Evolutionary conservation across 2,329 filamentous ascomycete species (phyloP).

Genomic region (Pyricularia sp.): DNA sequence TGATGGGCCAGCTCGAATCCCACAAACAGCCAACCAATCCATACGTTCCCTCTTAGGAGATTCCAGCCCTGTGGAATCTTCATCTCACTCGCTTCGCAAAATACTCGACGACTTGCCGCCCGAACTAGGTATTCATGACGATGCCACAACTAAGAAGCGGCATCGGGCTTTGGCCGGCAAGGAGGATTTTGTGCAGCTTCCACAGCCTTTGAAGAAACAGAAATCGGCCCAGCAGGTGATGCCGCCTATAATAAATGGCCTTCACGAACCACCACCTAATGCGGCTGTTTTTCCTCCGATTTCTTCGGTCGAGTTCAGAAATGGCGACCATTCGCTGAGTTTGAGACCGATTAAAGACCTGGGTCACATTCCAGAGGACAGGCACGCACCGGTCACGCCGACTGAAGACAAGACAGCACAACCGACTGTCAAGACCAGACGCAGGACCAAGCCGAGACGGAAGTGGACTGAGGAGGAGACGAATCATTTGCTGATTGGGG

Average conservation of each 20-base stretch:
- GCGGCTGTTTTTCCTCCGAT: slow-evolving; percentile 56
- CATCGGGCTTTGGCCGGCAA: slow-evolving; percentile 36
- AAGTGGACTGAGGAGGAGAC: slow-evolving; percentile 61
- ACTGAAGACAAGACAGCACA: slow-evolving; percentile 20
- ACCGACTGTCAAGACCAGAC: slow-evolving; percentile 30
- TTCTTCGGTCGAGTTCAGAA: slow-evolving; percentile 44
- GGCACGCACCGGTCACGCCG: slow-evolving; percentile 11
- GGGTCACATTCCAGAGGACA: slow-evolving; percentile 9
- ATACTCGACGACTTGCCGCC: slow-evolving; percentile 32
- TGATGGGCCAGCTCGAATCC: slow-evolving; percentile 10
- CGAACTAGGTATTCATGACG: slow-evolving; percentile 27
- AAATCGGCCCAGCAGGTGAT: slow-evolving; percentile 49
- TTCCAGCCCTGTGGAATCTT: slow-evolving; percentile 25
- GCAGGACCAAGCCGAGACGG: slow-evolving; percentile 46
- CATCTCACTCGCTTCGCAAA: slow-evolving; percentile 31
- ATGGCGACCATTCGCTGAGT: slow-evolving; percentile 30
- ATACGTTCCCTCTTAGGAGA: slow-evolving; percentile 32
- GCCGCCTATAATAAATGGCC: slow-evolving; percentile 56
- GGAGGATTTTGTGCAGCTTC: slow-evolving; percentile 55
- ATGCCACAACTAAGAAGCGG: slow-evolving; percentile 45
- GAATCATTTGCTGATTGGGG: slow-evolving; percentile 50
- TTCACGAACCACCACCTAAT: slow-evolving; percentile 52
- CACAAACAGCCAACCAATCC: slow-evolving; percentile 19
- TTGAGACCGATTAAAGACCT: slow-evolving; percentile 34
- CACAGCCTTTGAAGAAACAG: slow-evolving; percentile 56